These are phyloP conservation scores for Hortaea werneckii DNA, from an alignment of 2,329 filamentous ascomycete species.

Conservation along the genomic window DNA sequence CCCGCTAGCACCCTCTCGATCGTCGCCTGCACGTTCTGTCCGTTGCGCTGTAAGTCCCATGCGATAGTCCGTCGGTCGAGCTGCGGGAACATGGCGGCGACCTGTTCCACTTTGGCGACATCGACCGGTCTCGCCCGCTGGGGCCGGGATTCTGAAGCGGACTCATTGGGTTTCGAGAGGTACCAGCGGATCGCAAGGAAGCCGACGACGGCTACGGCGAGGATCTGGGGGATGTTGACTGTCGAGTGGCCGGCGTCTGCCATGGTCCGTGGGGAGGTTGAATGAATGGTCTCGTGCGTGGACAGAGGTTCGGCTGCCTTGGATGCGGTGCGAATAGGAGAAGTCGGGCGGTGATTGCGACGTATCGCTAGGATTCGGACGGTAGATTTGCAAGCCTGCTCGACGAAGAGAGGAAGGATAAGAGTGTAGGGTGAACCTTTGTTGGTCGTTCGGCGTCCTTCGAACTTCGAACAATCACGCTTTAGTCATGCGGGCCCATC, in stretches of 20 bases:
- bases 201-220: constrained; percentile 69
- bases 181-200: constrained; percentile 79
- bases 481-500: no score
- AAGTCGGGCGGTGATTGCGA: no score
- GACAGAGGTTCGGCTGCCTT: no score
- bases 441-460: no score
- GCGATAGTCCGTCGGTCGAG: constrained; percentile 70
- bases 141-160: constrained; percentile 18
- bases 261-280: background rate
- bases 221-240: constrained; percentile 74
- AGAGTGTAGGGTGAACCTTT: no score
- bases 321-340: no score
- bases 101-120: constrained; percentile 66
- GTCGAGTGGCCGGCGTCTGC: constrained; percentile 11
- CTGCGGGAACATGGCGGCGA: constrained; percentile 93
- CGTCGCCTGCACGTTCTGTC: constrained; percentile 76
- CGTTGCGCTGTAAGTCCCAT: constrained; percentile 88
- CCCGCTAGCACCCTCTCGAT: constrained; percentile 72
- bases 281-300: no score
- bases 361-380: no score
- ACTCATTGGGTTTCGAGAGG: constrained; percentile 47
- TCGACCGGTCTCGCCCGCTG: constrained; percentile 38
- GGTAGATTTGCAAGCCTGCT: no score
- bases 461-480: no score
- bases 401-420: no score